Conservation (phyloP, 2,329 filamentous ascomycete genomes). For the Pestalotiopsis sp. region DNA sequence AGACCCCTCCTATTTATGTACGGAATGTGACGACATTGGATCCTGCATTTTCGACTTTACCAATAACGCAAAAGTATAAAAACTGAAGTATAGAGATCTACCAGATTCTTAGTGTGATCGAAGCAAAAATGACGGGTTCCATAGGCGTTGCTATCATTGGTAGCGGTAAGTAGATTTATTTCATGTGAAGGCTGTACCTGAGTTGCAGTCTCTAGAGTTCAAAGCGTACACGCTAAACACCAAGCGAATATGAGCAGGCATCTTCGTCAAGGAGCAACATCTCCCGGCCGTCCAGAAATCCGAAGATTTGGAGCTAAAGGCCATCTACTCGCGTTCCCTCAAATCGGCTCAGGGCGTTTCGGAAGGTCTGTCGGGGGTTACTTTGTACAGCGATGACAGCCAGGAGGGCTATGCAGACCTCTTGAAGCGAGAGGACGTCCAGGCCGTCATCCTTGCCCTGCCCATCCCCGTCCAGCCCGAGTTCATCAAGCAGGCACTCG, state of each 20-base stretch:
- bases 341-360: slow-evolving; percentile 45
- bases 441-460: slow-evolving; percentile 46
- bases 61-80: not conserved
- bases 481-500: slow-evolving; percentile 59
- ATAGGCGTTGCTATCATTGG: slow-evolving; percentile 17
- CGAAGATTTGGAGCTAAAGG: slow-evolving; percentile 50
- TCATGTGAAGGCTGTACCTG: not conserved
- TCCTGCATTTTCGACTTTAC: not conserved
- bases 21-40: not conserved
- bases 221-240: not conserved
- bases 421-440: slow-evolving; percentile 46
- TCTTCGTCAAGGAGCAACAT: slow-evolving; percentile 59
- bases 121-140: not conserved
- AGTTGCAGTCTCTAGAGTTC: too few species aligned
- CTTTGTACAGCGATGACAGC: slow-evolving; percentile 32
- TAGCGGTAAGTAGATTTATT: slow-evolving; percentile 6
- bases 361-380: slow-evolving; percentile 22
- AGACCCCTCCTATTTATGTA: not conserved
- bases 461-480: slow-evolving; percentile 64
- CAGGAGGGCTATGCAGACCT: slow-evolving; percentile 41
- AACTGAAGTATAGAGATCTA: not conserved
- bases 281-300: slow-evolving; percentile 55
- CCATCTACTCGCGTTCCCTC: slow-evolving; percentile 57
- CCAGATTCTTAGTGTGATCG: not conserved
- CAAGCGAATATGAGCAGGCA: slow-evolving; percentile 36